Percentiles rank a stretch among this genome's conserved stretches.
Evolutionary conservation across 257 asterid genomes (phyloP).

Genomic region (Solanum peruvianum): DNA sequence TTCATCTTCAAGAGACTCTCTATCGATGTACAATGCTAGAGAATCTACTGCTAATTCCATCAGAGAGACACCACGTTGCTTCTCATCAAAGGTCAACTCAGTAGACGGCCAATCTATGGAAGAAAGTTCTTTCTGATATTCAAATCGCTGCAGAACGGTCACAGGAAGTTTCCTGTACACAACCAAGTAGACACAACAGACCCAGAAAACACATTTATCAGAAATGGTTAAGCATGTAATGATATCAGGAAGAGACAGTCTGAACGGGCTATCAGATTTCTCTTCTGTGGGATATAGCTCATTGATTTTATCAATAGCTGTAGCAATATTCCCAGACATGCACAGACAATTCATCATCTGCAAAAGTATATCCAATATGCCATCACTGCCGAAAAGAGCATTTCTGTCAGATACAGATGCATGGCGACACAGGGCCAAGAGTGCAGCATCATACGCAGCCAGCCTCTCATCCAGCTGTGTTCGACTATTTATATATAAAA

Average conservation of each 20-base stretch:
- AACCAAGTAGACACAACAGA: conserved; percentile 25
- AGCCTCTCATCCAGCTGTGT: conserved; percentile 21
- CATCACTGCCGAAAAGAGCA: conserved; percentile 11
- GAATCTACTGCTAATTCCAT: conserved; percentile 34
- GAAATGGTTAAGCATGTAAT: conserved; percentile 15
- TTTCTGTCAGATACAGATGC: conserved; percentile 8
- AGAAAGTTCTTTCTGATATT: conserved; percentile 29
- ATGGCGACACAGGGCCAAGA: conserved; percentile 15
- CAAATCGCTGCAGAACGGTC: conserved; percentile 18
- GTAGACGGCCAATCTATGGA: conserved; percentile 28
- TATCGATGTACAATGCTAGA: conserved; percentile 12
- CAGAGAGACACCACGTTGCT: conserved; percentile 18
- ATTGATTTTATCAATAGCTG: conserved; percentile 25
- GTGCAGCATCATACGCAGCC: conserved; percentile 35
- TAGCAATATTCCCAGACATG: conserved; percentile 27
- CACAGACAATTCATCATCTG: conserved; percentile 34
- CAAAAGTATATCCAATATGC: conserved; percentile 32
- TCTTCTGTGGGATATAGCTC: conserved; percentile 13
- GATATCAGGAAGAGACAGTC: conserved; percentile 12
- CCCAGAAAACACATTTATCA: conserved; percentile 37
- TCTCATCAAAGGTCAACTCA: conserved; percentile 20
- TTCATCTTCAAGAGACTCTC: conserved; percentile 23
- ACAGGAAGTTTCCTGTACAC: conserved; percentile 30
- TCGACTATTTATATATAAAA: conserved; percentile 32
- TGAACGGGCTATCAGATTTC: conserved; percentile 7